Evolutionary conservation across 169 alveolate genomes (phyloP), one percentile per base, ranked within the genome.

Genomic region (Eimeria tenella): DNA sequence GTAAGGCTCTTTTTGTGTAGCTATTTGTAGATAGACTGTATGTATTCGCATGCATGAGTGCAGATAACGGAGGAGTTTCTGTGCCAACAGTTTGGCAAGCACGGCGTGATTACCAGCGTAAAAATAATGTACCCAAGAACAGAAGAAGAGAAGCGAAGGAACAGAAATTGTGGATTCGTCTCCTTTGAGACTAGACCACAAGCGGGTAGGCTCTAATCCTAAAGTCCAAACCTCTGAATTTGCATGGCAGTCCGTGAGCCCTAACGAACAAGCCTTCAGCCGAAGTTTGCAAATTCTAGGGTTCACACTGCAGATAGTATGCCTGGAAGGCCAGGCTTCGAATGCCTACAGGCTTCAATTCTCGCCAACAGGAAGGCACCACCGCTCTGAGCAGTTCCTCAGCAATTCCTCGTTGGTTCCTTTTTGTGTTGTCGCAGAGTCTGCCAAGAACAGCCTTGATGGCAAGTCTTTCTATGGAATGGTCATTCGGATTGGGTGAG

Each of bases 61-160:
- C 93, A 96, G 97, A 95, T 96, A n/a, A 97, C 98, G 21, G 98
- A 97, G 92, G 97, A 96, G 90, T 96, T 94, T 92, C 93, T 97
- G 17, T 93, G 97, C 17, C 97, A 96, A 86, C 96, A 94, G 50
- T 97, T 97, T 81, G 97, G 97, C 53, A 96, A 96, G 94, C 96
- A 93, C 83, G 98, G 98, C 68, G 97, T 95, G 94, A 96, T 97
- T 55, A 97, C 96, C 77, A 95, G 97, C 65, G 97, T 97, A 6
- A 97, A 97, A 90, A 95, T 97, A 42, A 97, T 97, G 98, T 97
- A 95, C 50, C 98, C 98, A 31, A 95, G 98, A 77, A 95, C 96
- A 68, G 98, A 96, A 23, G 98, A 97, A 84, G 98, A 97, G 93
- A 83, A 96, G 70, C 93, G 90, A 73, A 83, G 97, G 52, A 96